phyloP scores from a whole-genome alignment of 495 filamentous ascomycete genomes.

The Usnea hakonensis region DNA sequence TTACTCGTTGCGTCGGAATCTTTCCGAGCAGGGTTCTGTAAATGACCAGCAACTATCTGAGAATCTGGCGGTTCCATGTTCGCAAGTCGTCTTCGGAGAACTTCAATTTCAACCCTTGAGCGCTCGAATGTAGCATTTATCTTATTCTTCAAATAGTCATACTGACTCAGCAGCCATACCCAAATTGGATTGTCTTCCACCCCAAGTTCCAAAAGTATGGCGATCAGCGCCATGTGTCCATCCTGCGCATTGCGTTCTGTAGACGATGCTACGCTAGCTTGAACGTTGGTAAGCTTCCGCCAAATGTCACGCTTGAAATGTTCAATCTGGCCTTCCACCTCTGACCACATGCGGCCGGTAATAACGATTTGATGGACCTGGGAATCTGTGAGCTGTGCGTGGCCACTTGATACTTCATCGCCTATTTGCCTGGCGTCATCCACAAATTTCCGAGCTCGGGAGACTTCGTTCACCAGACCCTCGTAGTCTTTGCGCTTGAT shows the following conservation, averaged over 20 bases:
- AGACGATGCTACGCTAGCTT: constrained; percentile 39
- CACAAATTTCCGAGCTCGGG: constrained; percentile 63
- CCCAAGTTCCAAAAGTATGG: constrained; percentile 79
- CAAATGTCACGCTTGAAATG: constrained; percentile 83
- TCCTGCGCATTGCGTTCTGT: constrained; percentile 52
- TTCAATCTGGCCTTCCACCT: constrained; percentile 76
- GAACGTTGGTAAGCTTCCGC: constrained; percentile 60
- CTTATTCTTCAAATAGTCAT: constrained; percentile 78
- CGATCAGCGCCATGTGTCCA: constrained; percentile 83
- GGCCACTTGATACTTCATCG: constrained; percentile 41
- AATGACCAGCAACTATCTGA: constrained; percentile 59
- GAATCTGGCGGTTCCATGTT: constrained; percentile 61
- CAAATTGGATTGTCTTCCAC: constrained; percentile 94
- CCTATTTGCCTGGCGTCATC: constrained; percentile 62
- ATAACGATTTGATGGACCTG: constrained; percentile 79
- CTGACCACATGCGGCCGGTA: constrained; percentile 89
- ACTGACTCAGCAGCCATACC: constrained; percentile 85
- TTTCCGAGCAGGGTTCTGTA: constrained; percentile 62
- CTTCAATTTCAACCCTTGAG: constrained; percentile 83
- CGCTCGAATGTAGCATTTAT: constrained; percentile 72
- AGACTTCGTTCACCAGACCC: constrained; percentile 75
- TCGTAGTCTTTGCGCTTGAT: constrained; percentile 89
- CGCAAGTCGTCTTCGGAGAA: constrained; percentile 71
- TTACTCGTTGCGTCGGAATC: constrained; percentile 45
- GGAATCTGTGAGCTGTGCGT: constrained; percentile 52